Evolutionary conservation across 805 yeast genomes (phyloP).

Genomic region (Ogataea nonfermentans): DNA sequence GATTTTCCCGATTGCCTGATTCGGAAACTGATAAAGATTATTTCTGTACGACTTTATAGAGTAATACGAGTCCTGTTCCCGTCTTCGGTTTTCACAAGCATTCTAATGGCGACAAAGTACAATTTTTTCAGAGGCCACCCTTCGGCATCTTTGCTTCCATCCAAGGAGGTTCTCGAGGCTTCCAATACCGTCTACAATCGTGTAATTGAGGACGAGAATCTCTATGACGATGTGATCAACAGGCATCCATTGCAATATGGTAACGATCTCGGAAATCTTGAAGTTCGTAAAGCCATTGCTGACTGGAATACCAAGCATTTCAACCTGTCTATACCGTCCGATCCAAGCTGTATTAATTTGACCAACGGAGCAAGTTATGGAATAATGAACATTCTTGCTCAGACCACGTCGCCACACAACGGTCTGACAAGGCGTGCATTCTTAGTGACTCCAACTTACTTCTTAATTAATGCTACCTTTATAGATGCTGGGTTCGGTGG

Average conservation of each 20-base stretch:
- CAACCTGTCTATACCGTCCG: conserved; percentile 29
- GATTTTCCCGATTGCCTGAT: conserved; percentile 8
- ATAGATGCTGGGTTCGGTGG: conserved; percentile 76
- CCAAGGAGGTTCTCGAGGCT: conserved; percentile 52
- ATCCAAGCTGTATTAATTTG: conserved; percentile 56
- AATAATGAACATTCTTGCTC: conserved; percentile 61
- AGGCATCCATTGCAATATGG: conserved; percentile 78
- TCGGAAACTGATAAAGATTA: conserved; percentile 7
- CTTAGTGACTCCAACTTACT: conserved; percentile 79
- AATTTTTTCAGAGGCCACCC: conserved; percentile 85
- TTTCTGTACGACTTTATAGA: not conserved
- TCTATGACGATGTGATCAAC: conserved; percentile 42
- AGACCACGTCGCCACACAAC: conserved; percentile 58
- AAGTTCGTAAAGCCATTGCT: conserved; percentile 57
- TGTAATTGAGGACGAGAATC: conserved; percentile 36
- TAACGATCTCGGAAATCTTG: conserved; percentile 67
- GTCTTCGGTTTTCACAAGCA: not conserved
- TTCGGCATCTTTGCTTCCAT: conserved; percentile 55
- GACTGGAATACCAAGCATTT: conserved; percentile 49
- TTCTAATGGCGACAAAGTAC: conserved; percentile 11
- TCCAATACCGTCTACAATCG: conserved; percentile 44
- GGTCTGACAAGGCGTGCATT: conserved; percentile 69
- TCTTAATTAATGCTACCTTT: conserved; percentile 68
- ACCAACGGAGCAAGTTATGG: conserved; percentile 87
- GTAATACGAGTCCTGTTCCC: not conserved